These are phyloP conservation scores for Helicocarpus griseus DNA, from an alignment of 2,329 filamentous ascomycete species.

Conservation along the genomic window DNA sequence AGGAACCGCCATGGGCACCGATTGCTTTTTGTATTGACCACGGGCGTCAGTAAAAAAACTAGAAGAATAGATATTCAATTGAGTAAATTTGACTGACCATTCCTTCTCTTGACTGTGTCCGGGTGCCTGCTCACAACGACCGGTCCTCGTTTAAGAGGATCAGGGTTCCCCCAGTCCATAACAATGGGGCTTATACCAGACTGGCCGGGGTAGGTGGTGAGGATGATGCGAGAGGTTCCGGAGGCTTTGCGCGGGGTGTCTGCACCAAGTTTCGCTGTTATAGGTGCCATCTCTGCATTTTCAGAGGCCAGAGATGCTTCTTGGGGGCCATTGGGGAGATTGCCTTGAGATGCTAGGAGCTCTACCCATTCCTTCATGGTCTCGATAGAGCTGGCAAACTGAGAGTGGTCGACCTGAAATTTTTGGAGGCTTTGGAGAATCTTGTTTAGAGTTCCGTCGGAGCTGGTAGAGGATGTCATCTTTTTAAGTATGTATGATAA, in stretches of 20 bases:
- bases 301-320: too few relatives aligned
- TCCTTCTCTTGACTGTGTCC: constrained; percentile 68
- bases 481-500: too few relatives aligned
- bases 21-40: constrained; percentile 38
- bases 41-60: constrained; percentile 14
- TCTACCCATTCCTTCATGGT: background rate
- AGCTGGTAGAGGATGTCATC: background rate
- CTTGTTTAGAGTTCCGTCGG: background rate
- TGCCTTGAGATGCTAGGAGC: background rate
- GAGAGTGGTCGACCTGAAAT: constrained; percentile 1
- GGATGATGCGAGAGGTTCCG: constrained; percentile 52
- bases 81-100: constrained; percentile 47
- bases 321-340: background rate
- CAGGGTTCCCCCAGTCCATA: constrained; percentile 75
- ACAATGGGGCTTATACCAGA: constrained; percentile 86
- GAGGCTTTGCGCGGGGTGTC: constrained; percentile 3
- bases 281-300: too few relatives aligned
- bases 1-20: constrained; percentile 75
- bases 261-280: background rate
- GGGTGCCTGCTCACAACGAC: constrained; percentile 73
- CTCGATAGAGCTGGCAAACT: background rate
- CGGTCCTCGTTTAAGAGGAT: constrained; percentile 67
- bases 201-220: constrained; percentile 85
- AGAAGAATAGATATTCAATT: background rate
- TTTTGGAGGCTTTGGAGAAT: background rate